phyloP scores from a whole-genome alignment of 2,329 filamentous ascomycete genomes.

The Aureobasidium sp. region DNA sequence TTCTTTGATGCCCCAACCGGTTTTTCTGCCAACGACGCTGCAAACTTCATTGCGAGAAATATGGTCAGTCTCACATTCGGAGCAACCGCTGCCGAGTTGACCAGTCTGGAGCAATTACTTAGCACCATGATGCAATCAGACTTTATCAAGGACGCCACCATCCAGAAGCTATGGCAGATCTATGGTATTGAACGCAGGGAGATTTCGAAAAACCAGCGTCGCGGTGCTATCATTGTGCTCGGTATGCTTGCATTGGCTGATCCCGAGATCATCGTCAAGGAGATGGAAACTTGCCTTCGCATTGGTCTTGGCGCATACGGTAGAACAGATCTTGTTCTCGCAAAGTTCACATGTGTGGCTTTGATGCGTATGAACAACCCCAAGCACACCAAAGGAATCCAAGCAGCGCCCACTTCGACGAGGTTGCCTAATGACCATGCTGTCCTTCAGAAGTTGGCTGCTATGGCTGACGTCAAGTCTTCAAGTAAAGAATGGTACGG shows the following conservation, averaged over 20 bases:
- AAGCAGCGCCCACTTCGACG: conserved; percentile 54
- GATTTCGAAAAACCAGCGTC: conserved; percentile 82
- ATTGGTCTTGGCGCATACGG: conserved; percentile 81
- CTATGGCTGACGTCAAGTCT: conserved; percentile 76
- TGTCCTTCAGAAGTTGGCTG: conserved; percentile 70
- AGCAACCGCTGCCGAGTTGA: conserved; percentile 88
- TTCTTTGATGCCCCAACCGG: conserved; percentile 93
- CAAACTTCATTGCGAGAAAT: conserved; percentile 92
- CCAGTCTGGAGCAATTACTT: conserved; percentile 87
- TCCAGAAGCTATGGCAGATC: conserved; percentile 93
- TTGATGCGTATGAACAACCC: conserved; percentile 82
- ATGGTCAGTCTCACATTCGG: conserved; percentile 99
- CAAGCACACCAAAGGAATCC: conserved; percentile 68
- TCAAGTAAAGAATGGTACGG: conserved; percentile 92
- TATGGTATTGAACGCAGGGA: conserved; percentile 91
- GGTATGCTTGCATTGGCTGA: conserved; percentile 94
- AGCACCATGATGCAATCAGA: conserved; percentile 97
- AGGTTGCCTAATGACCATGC: conserved; percentile 89
- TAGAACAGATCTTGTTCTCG: conserved; percentile 74
- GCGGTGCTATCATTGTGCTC: conserved; percentile 90
- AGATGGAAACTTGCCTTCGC: conserved; percentile 89
- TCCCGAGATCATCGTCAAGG: conserved; percentile 85
- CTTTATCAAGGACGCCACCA: conserved; percentile 74
- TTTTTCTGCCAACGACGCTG: conserved; percentile 81
- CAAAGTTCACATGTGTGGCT: conserved; percentile 93